A percentile compares a stretch with the other conserved stretches of the same genome.
Evolutionary conservation across 2,329 filamentous ascomycete species (phyloP).

Genomic region (Eutypella sp.): DNA sequence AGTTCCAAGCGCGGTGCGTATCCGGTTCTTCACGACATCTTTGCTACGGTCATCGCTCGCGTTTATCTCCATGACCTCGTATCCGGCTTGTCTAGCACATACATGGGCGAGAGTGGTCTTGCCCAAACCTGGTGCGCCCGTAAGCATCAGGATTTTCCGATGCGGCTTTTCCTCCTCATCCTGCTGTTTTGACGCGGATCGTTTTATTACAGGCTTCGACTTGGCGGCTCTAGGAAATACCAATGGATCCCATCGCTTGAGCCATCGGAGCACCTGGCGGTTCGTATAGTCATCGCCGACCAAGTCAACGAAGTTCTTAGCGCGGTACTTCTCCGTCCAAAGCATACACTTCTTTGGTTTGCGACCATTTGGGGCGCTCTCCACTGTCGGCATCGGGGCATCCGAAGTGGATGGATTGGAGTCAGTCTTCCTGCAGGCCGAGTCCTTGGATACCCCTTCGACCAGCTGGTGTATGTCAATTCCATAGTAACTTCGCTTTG

Average conservation of each 20-base stretch:
- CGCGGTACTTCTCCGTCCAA: conserved; percentile 98
- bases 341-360: conserved; percentile 54
- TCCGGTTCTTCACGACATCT: conserved; percentile 85
- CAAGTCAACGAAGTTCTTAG: conserved; percentile 84
- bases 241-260: conserved; percentile 89
- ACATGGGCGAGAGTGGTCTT: conserved; percentile 97
- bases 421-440: conserved; percentile 31
- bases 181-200: conserved; percentile 40
- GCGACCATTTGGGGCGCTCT: conserved; percentile 27
- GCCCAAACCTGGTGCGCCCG: conserved; percentile 86
- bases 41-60: conserved; percentile 91
- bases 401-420: conserved; percentile 20
- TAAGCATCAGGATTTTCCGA: conserved; percentile 82
- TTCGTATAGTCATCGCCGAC: conserved; percentile 95
- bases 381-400: conserved; percentile 38
- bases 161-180: conserved; percentile 69
- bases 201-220: conserved; percentile 43
- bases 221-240: conserved; percentile 78
- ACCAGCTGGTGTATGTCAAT: conserved; percentile 85
- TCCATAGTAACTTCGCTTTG: conserved; percentile 78
- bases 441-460: conserved; percentile 61
- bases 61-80: conserved; percentile 96
- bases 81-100: conserved; percentile 89
- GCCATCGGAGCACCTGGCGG: conserved; percentile 81
- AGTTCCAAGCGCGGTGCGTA: conserved; percentile 86